Evolutionary conservation across 768 basidiomycete species (phyloP).

Genomic region (Lactarius hatsudake): DNA sequence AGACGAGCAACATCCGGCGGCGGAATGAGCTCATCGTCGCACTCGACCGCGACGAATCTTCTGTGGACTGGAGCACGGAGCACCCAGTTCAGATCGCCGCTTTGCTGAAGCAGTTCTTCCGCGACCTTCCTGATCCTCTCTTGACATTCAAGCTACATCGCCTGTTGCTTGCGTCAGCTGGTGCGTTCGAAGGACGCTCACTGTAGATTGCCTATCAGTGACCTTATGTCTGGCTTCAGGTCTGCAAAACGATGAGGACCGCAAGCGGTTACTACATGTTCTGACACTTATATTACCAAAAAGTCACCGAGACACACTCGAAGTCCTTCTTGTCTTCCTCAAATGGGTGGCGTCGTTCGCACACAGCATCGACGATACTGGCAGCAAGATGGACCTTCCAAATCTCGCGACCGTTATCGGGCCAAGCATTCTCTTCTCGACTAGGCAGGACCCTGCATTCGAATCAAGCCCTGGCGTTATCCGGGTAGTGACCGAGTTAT

Average conservation of each 20-base stretch:
- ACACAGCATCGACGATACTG: conserved; percentile 95
- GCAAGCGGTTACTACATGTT: conserved; percentile 80
- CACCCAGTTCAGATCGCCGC: conserved; percentile 98
- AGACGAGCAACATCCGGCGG: conserved; percentile 95
- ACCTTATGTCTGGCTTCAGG: conserved; percentile 47
- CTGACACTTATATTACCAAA: conserved; percentile 86
- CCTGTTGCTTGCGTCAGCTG: conserved; percentile 81
- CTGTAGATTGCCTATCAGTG: conserved; percentile 6
- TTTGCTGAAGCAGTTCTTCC: conserved; percentile 92
- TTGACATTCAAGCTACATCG: conserved; percentile 93
- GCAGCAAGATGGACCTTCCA: conserved; percentile 95
- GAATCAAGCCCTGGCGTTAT: conserved; percentile 94
- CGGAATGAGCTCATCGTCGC: conserved; percentile 88
- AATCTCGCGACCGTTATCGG: conserved; percentile 97
- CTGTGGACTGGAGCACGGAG: conserved; percentile 90
- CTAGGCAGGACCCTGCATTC: conserved; percentile 77
- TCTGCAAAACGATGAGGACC: conserved; percentile 70
- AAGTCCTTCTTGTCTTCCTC: conserved; percentile 95
- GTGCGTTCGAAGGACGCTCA: conserved; percentile 47
- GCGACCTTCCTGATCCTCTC: conserved; percentile 94
- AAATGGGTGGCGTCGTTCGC: conserved; percentile 99
- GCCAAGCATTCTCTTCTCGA: conserved; percentile 94
- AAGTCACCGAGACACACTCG: conserved; percentile 94
- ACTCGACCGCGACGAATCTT: conserved; percentile 89
- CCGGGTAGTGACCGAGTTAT: conserved; percentile 75